Percentiles rank a stretch among this genome's conserved stretches.
Evolutionary conservation across 2,329 filamentous ascomycete genomes (phyloP).

Genomic region (Leptographium galeiforme): DNA sequence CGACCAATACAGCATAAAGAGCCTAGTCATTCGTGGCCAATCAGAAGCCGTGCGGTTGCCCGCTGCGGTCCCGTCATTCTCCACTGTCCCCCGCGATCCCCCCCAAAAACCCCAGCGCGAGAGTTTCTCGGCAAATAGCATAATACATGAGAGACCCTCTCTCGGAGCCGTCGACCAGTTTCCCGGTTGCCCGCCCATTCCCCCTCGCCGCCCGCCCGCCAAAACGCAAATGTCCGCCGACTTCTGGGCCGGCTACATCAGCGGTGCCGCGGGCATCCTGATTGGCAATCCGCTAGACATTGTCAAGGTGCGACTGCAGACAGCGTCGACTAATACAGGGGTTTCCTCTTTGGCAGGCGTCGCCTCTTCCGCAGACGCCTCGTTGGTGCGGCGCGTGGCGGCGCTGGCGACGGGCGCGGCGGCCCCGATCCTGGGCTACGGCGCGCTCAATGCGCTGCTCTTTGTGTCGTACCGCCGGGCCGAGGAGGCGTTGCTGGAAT

Average conservation of each 20-base stretch:
- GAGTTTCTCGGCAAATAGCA: conserved; percentile 1
- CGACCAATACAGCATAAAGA: too few species aligned
- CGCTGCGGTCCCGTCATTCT: not conserved
- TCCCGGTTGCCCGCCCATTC: not conserved
- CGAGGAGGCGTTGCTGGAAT: conserved; percentile 36
- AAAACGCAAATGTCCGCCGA: conserved; percentile 63
- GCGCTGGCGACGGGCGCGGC: conserved; percentile 52
- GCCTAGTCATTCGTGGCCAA: too few species aligned
- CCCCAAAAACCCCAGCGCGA: not conserved
- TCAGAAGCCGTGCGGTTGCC: too few species aligned
- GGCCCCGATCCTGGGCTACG: conserved; percentile 79
- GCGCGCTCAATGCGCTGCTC: conserved; percentile 77
- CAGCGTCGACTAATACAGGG: conserved; percentile 24
- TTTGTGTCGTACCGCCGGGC: conserved; percentile 85
- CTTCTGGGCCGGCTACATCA: conserved; percentile 88
- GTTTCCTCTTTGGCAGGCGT: conserved; percentile 49
- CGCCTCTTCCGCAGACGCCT: conserved; percentile 10
- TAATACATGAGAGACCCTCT: not conserved
- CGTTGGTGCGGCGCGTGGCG: not conserved
- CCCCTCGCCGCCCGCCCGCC: not conserved
- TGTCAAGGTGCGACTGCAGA: conserved; percentile 71
- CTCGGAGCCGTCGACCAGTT: not conserved
- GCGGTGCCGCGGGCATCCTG: conserved; percentile 72
- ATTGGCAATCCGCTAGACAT: conserved; percentile 67
- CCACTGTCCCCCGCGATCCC: too few species aligned